These are phyloP conservation scores for Lachnellula hyalina DNA, from an alignment of 2,329 filamentous ascomycete genomes.

Conservation along the genomic window DNA sequence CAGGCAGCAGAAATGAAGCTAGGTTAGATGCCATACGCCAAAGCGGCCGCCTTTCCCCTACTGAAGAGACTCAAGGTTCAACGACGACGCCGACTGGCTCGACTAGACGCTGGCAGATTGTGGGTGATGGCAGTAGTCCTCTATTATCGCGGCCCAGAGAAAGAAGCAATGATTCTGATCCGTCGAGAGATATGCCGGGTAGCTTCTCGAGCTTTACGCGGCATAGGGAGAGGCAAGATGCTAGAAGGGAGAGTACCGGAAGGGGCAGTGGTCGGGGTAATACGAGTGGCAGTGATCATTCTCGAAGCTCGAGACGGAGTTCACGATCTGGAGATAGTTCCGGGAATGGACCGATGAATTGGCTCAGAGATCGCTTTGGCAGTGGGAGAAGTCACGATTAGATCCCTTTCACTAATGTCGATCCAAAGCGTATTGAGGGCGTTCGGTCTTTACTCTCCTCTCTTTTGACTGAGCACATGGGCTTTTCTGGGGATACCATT, in stretches of 20 bases:
- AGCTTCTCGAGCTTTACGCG: not conserved
- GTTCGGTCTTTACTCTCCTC: not conserved
- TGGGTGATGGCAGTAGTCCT: not conserved
- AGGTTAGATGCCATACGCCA: constrained; percentile 26
- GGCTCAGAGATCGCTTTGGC: constrained; percentile 25
- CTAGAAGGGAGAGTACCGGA: not conserved
- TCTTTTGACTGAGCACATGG: not conserved
- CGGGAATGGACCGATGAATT: constrained; percentile 17
- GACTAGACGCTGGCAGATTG: constrained; percentile 5
- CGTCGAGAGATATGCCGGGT: constrained; percentile 6
- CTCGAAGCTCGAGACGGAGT: constrained; percentile 18
- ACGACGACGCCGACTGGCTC: not conserved
- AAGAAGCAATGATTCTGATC: not conserved
- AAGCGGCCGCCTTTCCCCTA: constrained; percentile 15
- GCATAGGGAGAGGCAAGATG: not conserved
- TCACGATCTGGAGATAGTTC: constrained; percentile 14
- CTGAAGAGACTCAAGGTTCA: constrained; percentile 11
- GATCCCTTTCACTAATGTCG: not conserved
- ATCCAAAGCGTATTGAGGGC: not conserved
- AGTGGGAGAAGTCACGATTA: constrained; percentile 3
- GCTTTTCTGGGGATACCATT: not conserved
- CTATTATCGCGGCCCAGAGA: not conserved
- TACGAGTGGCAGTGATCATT: constrained; percentile 25
- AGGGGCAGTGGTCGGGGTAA: constrained; percentile 14
- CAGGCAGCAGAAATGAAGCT: constrained; percentile 23